These are phyloP conservation scores for Globisporangium irregulare DNA, from an alignment of 352 stramenopile species.

Conservation along the genomic window DNA sequence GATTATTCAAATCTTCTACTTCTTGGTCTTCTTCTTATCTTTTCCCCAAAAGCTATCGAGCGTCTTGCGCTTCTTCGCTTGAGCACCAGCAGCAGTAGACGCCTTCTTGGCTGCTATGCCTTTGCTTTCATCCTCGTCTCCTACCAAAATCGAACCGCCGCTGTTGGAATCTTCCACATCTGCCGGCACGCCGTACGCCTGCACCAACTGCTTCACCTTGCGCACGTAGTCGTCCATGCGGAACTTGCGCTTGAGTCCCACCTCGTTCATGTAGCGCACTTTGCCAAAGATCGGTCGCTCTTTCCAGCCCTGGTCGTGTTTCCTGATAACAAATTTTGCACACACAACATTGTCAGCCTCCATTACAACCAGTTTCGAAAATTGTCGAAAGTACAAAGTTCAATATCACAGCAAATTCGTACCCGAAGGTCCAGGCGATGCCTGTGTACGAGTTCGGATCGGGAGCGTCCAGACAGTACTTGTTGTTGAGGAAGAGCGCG, in stretches of 20 bases:
- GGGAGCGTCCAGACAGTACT: constrained; percentile 96
- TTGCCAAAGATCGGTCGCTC: constrained; percentile 98
- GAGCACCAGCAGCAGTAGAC: neutral
- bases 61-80: constrained; percentile 28
- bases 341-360: neutral
- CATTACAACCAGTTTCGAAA: neutral
- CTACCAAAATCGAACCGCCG: neutral
- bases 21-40: constrained; percentile 7
- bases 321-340: constrained; percentile 29
- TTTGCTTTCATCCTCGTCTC: neutral
- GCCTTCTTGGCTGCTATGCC: neutral
- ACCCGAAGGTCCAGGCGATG: constrained; percentile 81
- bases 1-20: neutral
- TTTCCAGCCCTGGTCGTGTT: constrained; percentile 97
- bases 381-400: neutral
- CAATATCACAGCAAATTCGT: neutral
- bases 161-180: neutral
- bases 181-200: neutral
- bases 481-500: constrained; percentile 97
- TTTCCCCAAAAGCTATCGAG: constrained; percentile 23
- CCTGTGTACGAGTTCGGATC: constrained; percentile 94
- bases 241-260: constrained; percentile 98
- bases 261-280: constrained; percentile 99
- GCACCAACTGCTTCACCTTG: constrained; percentile 41
- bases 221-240: constrained; percentile 88